A percentile compares a stretch with the other conserved stretches of the same genome.
These are phyloP conservation scores for Plenodomus tracheiphilus DNA, from an alignment of 2,329 filamentous ascomycete genomes.

Conservation along the genomic window DNA sequence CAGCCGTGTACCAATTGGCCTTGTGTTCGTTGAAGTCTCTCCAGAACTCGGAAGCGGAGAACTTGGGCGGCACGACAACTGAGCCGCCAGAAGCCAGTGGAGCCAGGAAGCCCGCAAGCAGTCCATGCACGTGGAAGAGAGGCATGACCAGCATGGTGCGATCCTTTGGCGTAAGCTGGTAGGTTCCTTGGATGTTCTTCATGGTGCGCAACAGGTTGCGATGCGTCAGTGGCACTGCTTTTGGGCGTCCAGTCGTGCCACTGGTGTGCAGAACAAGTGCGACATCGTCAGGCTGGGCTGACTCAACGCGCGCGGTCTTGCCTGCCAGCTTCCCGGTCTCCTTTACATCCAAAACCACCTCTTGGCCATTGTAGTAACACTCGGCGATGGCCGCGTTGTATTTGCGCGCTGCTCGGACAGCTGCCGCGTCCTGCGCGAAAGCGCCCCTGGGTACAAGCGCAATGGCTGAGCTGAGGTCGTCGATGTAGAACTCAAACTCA, in stretches of 20 bases:
- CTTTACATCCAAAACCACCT: slow-evolving; percentile 78
- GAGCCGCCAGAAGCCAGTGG: slow-evolving; percentile 76
- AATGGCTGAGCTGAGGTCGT: slow-evolving; percentile 79
- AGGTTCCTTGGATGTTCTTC: slow-evolving; percentile 80
- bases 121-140: slow-evolving; percentile 87
- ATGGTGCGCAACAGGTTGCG: slow-evolving; percentile 80
- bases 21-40: slow-evolving; percentile 70
- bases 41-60: slow-evolving; percentile 86
- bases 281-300: slow-evolving; percentile 73
- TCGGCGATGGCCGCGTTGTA: slow-evolving; percentile 85
- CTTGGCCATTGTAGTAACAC: slow-evolving; percentile 74
- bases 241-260: slow-evolving; percentile 82
- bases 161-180: slow-evolving; percentile 70
- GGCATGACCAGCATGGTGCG: slow-evolving; percentile 89
- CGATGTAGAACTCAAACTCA: slow-evolving; percentile 91
- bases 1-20: slow-evolving; percentile 90
- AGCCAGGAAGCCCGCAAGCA: slow-evolving; percentile 79
- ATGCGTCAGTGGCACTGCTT: slow-evolving; percentile 80
- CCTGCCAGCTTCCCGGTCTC: slow-evolving; percentile 68
- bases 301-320: slow-evolving; percentile 53
- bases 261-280: slow-evolving; percentile 83
- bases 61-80: slow-evolving; percentile 75
- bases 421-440: slow-evolving; percentile 67
- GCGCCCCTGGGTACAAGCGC: slow-evolving; percentile 75
- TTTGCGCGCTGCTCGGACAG: slow-evolving; percentile 75